Evolutionary conservation across 2,329 filamentous ascomycete species (phyloP), one percentile per base, ranked within the genome.

Genomic region (Aphanocladium album): DNA sequence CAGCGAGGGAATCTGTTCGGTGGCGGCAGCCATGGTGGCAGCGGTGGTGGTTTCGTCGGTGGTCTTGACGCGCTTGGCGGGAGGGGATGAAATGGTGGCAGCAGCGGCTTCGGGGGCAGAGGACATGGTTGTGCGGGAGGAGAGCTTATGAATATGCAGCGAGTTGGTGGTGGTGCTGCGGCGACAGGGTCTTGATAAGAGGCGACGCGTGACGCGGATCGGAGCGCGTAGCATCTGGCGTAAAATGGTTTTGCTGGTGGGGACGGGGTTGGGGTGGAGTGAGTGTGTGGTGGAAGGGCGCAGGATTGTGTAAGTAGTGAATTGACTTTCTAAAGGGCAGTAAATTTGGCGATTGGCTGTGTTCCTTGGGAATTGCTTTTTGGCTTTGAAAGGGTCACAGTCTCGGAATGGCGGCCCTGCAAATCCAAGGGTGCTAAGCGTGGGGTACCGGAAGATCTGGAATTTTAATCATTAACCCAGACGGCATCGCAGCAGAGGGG

Each of bases 31-130:
- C 57, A 72, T 69, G 49, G 69, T 51, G 57, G 67, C 64, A 60
- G 67, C 46, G 62, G 64, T 62, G 65, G 63, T 62, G 62, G 61
- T 76, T 68, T 65, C 67, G 66, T 77, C 72, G 64, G 85, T 85
- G 64, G 85, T 85, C 80, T 92, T 95, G 69, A 89, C 83, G 71
- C 91, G 86, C 79, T 96, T 96, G 52, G 90, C 82, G 27, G 90
- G 85, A 30, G 91, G 91, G 9, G 90, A 93, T 61, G 83, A 82
- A 45, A 86, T 80, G 57, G 85, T 39, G 53, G 53, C 12, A 23
- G 43, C 19, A 17, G 35, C 23, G 37, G 37, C 37, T 30, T 50
- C 45, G 23, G 66, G 35, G 6, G 50, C 59, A 23, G 59, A 52
- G 27, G 58, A 57, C 56, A 58, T 58, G 27, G 37, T 35, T 19